A percentile compares a stretch with the other conserved stretches of the same genome.
Conservation (phyloP, 1,139 yeast genomes). For the Sugiyamaella grinbergsii region DNA sequence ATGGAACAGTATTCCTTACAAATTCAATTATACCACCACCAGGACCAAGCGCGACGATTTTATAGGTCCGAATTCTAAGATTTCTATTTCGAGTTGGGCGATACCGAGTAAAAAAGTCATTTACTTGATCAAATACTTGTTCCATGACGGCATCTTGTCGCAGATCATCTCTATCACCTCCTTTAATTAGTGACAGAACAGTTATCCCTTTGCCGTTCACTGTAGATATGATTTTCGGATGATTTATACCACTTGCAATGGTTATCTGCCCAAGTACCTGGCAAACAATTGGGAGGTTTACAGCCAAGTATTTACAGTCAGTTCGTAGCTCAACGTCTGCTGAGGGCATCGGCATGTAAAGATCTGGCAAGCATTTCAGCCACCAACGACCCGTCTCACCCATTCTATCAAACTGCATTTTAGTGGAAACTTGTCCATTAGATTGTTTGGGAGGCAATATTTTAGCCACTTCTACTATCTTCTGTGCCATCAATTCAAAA, state of each 20-base stretch:
- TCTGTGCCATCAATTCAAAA: slow-evolving; percentile 54
- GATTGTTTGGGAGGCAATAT: slow-evolving; percentile 4
- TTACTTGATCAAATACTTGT: slow-evolving; percentile 89
- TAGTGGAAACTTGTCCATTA: slow-evolving; percentile 5
- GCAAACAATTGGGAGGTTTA: slow-evolving; percentile 50
- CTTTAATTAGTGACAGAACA: slow-evolving; percentile 68
- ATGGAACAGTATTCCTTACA: slow-evolving; percentile 73
- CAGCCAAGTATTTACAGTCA: slow-evolving; percentile 49
- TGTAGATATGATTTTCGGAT: slow-evolving; percentile 74
- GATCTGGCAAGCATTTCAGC: slow-evolving; percentile 51
- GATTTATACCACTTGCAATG: slow-evolving; percentile 80
- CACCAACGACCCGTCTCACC: slow-evolving; percentile 47
- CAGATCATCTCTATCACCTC: slow-evolving; percentile 79
- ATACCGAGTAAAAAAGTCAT: slow-evolving; percentile 61
- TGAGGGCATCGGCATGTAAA: slow-evolving; percentile 72
- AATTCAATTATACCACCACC: slow-evolving; percentile 87
- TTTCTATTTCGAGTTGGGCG: slow-evolving; percentile 58
- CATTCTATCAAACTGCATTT: slow-evolving; percentile 13
- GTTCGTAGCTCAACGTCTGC: slow-evolving; percentile 48
- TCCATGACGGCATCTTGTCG: slow-evolving; percentile 98
- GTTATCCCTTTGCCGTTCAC: slow-evolving; percentile 56
- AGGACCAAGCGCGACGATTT: slow-evolving; percentile 88
- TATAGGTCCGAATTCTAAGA: slow-evolving; percentile 75
- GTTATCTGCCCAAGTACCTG: slow-evolving; percentile 50
- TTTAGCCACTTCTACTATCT: slow-evolving; percentile 54